Evolutionary conservation across 2,329 filamentous ascomycete species (phyloP), one percentile per base, ranked within the genome.

Genomic region (Capronia epimyces): DNA sequence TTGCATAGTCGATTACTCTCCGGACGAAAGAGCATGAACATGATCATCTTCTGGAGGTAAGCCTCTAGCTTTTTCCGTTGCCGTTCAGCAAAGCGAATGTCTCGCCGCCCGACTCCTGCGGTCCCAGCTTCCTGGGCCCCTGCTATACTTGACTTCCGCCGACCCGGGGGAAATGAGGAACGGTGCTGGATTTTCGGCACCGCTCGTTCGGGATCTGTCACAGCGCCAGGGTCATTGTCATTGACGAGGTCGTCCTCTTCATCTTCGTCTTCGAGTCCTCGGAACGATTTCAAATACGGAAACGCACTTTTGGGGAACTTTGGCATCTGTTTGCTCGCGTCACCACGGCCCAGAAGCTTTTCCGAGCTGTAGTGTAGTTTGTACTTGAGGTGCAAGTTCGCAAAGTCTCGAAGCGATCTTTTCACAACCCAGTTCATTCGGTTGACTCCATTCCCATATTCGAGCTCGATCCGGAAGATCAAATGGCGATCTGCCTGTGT

Each of bases 351-450:
- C 60, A 87, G 81, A 29, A 89, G 81, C 60, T 87, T 89, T 59
- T 95, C 87, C 53, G 89, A 90, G 54, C 86, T 83, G 52, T 87
- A 80, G 52, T 90, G 85, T 47, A 95, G 76, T 66, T 93, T 95
- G 77, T 97, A 98, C 62, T 94, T 90, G 63, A 89, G 76, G 69
- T 98, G 93, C 29, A 98, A 75, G 62, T 96, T 95, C 61, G 88
- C 82, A 61, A 98, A 95, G 65, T 98, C 93, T 61, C 82, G 79
- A 32, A 97, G 79, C 8, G 88, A 90, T 47, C 93, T 81, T 62
- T 89, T 83, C 52, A 98, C 87, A 15, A 87, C 84, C 93, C 93
- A 98, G 65, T 87, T 88, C 94, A 98, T 97, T 50, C 93, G 81
- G 48, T 91, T 96, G 49, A 93, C 81, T 0, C 93, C 94, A 65